Evolutionary conservation across 176 grass and related monocot genomes (phyloP).

Genomic region (Tillandsia fasciculata): DNA sequence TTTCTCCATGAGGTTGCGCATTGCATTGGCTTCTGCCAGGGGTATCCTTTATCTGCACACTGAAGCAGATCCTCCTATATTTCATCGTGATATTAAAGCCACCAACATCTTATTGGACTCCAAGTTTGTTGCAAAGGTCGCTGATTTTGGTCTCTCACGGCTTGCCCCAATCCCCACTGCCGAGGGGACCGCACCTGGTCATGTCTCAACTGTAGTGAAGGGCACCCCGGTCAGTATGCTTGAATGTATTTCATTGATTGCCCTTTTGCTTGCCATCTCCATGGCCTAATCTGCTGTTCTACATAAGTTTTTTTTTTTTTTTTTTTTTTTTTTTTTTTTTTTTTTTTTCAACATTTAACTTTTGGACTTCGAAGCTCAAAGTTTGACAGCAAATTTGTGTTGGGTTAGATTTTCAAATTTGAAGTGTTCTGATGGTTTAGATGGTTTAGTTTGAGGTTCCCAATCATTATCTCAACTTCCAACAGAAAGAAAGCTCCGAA

Average conservation of each 20-base stretch:
- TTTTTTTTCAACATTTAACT: neutral
- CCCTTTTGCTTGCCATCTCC: neutral
- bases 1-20: conserved; percentile 52
- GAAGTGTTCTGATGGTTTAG: neutral
- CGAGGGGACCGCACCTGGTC: conserved; percentile 40
- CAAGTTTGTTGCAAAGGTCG: conserved; percentile 57
- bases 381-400: neutral
- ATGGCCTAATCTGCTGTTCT: neutral
- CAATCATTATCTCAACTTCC: neutral
- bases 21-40: conserved; percentile 41
- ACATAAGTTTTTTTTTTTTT: neutral
- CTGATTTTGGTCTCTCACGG: conserved; percentile 63
- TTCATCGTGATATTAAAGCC: conserved; percentile 63
- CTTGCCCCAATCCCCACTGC: conserved; percentile 45
- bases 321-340: neutral
- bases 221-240: conserved; percentile 56
- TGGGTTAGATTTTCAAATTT: neutral
- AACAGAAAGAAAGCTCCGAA: neutral
- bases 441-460: neutral
- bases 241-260: neutral
- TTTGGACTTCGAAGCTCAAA: neutral
- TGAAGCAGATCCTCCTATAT: conserved; percentile 64
- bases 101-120: conserved; percentile 65
- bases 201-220: conserved; percentile 62
- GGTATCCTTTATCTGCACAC: conserved; percentile 60